Evolutionary conservation across 75 land plant genomes (phyloP).

Genomic region (Larix kaempferi): DNA sequence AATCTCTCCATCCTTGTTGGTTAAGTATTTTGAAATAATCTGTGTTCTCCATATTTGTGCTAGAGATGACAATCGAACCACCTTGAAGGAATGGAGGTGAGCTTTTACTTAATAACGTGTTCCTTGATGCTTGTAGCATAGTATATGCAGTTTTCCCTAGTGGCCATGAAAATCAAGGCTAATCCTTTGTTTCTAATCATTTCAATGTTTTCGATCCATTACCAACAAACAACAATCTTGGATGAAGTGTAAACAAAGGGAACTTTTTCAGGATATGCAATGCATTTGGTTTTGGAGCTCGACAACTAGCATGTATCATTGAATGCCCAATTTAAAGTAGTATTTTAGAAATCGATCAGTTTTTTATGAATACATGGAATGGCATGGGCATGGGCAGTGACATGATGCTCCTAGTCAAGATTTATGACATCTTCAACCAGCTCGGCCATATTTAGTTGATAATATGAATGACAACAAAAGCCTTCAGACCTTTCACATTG

Average conservation of each 20-base stretch:
- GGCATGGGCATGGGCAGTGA: constrained; percentile 77
- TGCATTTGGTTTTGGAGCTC: constrained; percentile 93
- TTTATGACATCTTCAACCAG: constrained; percentile 15
- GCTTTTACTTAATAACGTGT: constrained; percentile 60
- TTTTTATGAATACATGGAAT: constrained; percentile 85
- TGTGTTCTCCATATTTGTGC: too few relatives aligned
- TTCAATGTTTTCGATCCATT: constrained; percentile 96
- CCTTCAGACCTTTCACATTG: neutral
- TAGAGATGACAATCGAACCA: constrained; percentile 61
- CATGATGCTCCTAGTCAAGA: constrained; percentile 68
- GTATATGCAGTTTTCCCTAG: constrained; percentile 70
- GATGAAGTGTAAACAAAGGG: constrained; percentile 96
- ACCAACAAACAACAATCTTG: constrained; percentile 88
- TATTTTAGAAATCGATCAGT: constrained; percentile 57
- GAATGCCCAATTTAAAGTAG: constrained; percentile 62
- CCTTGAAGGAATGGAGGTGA: constrained; percentile 74
- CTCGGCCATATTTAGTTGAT: constrained; percentile 6
- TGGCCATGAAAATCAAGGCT: constrained; percentile 60
- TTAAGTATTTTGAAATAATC: too few relatives aligned
- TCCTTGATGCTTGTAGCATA: constrained; percentile 58
- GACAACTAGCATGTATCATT: constrained; percentile 65
- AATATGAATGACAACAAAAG: neutral
- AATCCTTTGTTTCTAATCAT: constrained; percentile 66
- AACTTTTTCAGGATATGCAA: constrained; percentile 90
- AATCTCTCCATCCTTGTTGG: too few relatives aligned